Base-by-base conservation (phyloP, 768 basidiomycete genomes). In the Collybia nuda region DNA sequence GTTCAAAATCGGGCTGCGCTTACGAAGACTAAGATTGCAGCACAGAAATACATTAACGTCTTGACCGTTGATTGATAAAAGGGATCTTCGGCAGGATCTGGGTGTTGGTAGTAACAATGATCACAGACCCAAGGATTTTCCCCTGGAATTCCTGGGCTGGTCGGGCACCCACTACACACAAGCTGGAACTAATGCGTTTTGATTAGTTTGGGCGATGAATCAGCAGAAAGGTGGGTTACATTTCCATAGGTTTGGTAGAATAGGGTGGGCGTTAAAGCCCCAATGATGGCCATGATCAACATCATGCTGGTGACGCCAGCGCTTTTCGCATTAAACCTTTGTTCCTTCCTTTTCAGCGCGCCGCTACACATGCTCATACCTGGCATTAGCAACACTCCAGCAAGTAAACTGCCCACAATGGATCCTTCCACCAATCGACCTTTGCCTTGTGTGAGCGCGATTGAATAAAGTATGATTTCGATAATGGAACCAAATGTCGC, bases 251-350 rank as follows among this genome's bases (percentile, higher is more conserved):
- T 94, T 67, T 98, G 95, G 70, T 99, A 99, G 68, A 99, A 99
- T 63, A 99, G 65, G 0, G 97, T 98, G 2, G 97, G 97, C 0
- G 93, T 84, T 51, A 99, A 74, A 1, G 91, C 92, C 11, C 97
- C 97, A 54, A 99, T 96, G 66, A 99, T 92, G 11, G 97, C 97
- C 96, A 98, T 98, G 71, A 99, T 98, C 66, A 99, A 69, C 92
- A 99, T 96, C 76, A 97, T 97, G 65, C 94, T 97, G 0, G 97
- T 99, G 14, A 99, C 97, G 32, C 97, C 92, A 5, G 97, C 97
- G 61, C 90, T 93, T 75, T 93, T 98, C n/a, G 97, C 97, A 62
- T 99, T 99, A 76, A 99, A 99, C 58, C 85, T 91, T 65, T 95
- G 93, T 68, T 99, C 97, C 72, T 99, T 99, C 63, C 88, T 76